phyloP scores from a whole-genome alignment of 2,329 filamentous ascomycete genomes.

The Scleromitrula shiraiana region DNA sequence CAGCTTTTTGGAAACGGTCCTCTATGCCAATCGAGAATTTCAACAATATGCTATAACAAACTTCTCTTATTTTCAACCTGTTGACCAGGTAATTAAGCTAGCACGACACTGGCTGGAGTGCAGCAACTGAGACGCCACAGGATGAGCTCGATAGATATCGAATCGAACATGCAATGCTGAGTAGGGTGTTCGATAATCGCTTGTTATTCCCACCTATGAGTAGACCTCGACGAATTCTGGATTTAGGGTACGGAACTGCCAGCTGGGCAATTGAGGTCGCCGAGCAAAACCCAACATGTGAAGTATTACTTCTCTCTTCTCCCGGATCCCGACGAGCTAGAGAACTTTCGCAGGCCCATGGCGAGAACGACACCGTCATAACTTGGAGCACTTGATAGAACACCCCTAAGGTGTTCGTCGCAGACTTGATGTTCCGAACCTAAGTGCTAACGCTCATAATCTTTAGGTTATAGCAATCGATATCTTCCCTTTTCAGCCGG shows the following conservation, averaged over 20 bases:
- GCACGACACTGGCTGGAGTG: not conserved
- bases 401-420: too few relatives aligned
- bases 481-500: constrained; percentile 61
- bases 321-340: not conserved
- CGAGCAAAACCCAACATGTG: constrained; percentile 52
- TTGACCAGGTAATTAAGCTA: constrained; percentile 54
- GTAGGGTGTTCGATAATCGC: constrained; percentile 55
- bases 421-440: not conserved
- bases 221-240: constrained; percentile 51
- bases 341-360: not conserved
- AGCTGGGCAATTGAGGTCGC: constrained; percentile 65
- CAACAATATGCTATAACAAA: constrained; percentile 60
- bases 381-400: too few relatives aligned
- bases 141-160: constrained; percentile 60
- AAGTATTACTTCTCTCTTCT: constrained; percentile 40
- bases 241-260: constrained; percentile 66
- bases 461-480: constrained; percentile 62
- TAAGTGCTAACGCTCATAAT: not conserved
- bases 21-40: constrained; percentile 55
- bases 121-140: constrained; percentile 33
- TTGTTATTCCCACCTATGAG: constrained; percentile 62
- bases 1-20: constrained; percentile 49
- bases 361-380: not conserved
- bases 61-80: constrained; percentile 56
- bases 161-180: constrained; percentile 54